Evolutionary conservation across 257 asterid species (phyloP).

Genomic region (Nyctanthes arbortristis): DNA sequence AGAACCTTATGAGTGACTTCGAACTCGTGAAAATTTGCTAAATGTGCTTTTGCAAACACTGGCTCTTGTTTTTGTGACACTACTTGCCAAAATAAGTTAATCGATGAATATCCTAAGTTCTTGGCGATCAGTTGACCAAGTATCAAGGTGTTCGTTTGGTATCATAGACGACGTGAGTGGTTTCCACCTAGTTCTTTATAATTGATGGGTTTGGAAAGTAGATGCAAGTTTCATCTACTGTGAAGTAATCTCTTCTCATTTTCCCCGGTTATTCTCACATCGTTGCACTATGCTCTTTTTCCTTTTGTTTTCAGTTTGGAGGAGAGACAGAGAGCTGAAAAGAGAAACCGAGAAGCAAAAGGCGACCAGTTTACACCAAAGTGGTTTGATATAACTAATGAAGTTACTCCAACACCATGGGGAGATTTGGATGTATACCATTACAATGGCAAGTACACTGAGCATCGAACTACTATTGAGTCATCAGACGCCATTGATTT

Average conservation of each 20-base stretch:
- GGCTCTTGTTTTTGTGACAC: not conserved
- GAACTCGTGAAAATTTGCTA: no score
- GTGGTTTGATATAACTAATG: conserved; percentile 59
- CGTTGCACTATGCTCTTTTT: not conserved
- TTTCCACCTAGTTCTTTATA: not conserved
- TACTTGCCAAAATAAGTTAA: not conserved
- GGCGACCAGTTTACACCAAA: conserved; percentile 46
- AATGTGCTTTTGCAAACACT: not conserved
- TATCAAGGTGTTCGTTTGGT: not conserved
- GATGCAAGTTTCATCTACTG: not conserved
- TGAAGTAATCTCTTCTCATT: not conserved
- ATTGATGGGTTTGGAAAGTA: not conserved
- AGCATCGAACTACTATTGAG: conserved; percentile 46
- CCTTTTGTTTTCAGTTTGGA: conserved; percentile 46
- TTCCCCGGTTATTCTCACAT: not conserved
- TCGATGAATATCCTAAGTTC: not conserved
- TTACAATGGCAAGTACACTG: conserved; percentile 51
- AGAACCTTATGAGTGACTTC: not conserved
- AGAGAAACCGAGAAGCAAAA: conserved; percentile 52
- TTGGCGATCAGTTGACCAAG: not conserved
- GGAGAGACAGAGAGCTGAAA: conserved; percentile 69
- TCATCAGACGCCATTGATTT: conserved; percentile 27
- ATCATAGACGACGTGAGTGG: not conserved
- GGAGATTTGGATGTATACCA: conserved; percentile 62
- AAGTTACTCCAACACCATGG: conserved; percentile 61